Conservation (phyloP, 202 grass and related monocot species). For the Brachypodium distachyon region DNA sequence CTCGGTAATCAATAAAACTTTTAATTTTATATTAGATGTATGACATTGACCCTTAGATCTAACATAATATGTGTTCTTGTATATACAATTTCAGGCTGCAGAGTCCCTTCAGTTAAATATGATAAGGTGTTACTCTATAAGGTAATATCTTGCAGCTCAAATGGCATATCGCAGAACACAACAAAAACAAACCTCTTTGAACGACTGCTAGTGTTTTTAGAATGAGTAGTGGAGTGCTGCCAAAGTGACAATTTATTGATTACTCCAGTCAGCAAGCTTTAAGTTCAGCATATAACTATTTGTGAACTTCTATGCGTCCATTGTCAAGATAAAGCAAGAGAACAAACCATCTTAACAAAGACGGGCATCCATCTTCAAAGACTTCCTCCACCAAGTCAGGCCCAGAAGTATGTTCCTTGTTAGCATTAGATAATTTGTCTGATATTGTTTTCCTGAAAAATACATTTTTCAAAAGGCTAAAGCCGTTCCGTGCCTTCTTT, state of each 20-base stretch:
- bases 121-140: neutral
- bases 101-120: conserved; percentile 5
- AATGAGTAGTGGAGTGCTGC: neutral
- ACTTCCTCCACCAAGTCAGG: conserved; percentile 71
- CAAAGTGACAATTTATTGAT: neutral
- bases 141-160: neutral
- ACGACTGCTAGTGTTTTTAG: neutral
- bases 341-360: conserved; percentile 61
- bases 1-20: neutral
- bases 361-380: conserved; percentile 83
- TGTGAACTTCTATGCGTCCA: neutral
- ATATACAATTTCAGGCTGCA: neutral
- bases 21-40: neutral
- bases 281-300: neutral
- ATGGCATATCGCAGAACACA: neutral
- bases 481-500: conserved; percentile 51
- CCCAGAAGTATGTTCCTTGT: conserved; percentile 38
- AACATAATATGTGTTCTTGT: neutral
- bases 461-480: conserved; percentile 67
- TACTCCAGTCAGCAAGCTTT: neutral
- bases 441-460: conserved; percentile 39
- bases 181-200: neutral
- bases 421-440: conserved; percentile 31
- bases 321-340: neutral
- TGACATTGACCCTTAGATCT: neutral